These are phyloP conservation scores for Lunasporangiospora selenospora DNA, from an alignment of 192 early-diverging fungal genomes.

Conservation along the genomic window DNA sequence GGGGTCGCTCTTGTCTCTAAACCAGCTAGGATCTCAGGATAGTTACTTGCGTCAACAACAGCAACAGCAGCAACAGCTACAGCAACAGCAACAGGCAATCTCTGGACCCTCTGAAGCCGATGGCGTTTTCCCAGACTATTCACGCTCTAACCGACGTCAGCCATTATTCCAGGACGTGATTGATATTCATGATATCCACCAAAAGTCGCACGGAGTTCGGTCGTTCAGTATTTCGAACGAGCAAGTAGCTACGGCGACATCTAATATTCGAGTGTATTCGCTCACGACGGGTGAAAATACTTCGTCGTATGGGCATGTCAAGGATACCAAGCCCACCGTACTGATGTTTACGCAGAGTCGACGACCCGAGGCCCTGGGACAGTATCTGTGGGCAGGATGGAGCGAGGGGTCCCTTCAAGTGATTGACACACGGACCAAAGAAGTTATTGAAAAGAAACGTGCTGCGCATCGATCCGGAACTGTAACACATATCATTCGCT, in stretches of 20 bases:
- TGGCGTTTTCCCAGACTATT: constrained; percentile 55
- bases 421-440: constrained; percentile 52
- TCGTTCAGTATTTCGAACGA: constrained; percentile 61
- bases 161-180: constrained; percentile 56
- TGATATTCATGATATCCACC: constrained; percentile 41
- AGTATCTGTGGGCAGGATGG: constrained; percentile 70
- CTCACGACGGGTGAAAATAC: constrained; percentile 53
- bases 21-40: background rate
- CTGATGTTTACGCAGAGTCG: constrained; percentile 64
- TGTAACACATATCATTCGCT: constrained; percentile 64
- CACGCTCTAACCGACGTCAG: constrained; percentile 61
- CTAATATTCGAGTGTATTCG: constrained; percentile 52
- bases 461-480: constrained; percentile 36
- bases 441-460: constrained; percentile 43
- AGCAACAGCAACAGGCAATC: constrained; percentile 6
- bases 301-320: constrained; percentile 53
- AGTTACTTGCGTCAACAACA: too few relatives aligned
- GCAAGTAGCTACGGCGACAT: constrained; percentile 52
- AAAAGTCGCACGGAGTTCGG: constrained; percentile 54
- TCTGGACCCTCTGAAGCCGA: constrained; percentile 11
- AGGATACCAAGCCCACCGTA: constrained; percentile 56
- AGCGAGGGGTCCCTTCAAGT: constrained; percentile 67
- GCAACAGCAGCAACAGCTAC: constrained; percentile 5
- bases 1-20: constrained; percentile 12
- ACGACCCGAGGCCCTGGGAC: constrained; percentile 58